Conservation (phyloP, 345 rosid genomes). For the Lepidium aucheri region DNA sequence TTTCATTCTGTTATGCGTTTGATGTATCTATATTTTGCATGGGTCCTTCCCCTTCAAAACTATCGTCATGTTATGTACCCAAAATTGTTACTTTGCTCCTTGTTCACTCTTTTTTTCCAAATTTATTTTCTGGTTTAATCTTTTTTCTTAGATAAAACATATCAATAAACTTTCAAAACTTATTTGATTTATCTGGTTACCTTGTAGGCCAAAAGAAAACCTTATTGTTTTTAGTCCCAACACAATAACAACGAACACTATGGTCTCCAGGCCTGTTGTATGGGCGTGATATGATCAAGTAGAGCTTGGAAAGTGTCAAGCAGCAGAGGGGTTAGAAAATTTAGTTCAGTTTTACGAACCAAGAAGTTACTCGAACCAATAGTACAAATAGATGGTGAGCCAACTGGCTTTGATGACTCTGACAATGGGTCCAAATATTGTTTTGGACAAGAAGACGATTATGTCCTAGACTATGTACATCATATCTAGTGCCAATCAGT, state of each 20-base stretch:
- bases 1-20: not conserved
- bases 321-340: constrained; percentile 37
- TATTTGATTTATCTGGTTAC: not conserved
- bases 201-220: constrained; percentile 72
- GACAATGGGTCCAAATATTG: constrained; percentile 22
- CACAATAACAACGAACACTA: constrained; percentile 37
- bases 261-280: constrained; percentile 44
- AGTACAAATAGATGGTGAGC: constrained; percentile 22
- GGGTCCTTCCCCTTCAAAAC: not conserved
- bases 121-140: not conserved
- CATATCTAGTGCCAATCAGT: constrained; percentile 59
- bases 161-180: not conserved
- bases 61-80: not conserved
- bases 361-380: constrained; percentile 56
- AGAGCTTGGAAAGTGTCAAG: constrained; percentile 26
- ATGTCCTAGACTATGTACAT: constrained; percentile 16
- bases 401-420: constrained; percentile 14
- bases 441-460: constrained; percentile 24
- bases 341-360: constrained; percentile 57
- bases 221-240: constrained; percentile 38
- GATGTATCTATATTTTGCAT: not conserved
- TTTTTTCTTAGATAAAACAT: not conserved
- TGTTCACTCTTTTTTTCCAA: not conserved
- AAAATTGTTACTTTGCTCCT: not conserved
- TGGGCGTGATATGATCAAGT: constrained; percentile 29